Conservation (phyloP, 371 early-diverging fungal species). For the Actinomortierella wolfii region DNA sequence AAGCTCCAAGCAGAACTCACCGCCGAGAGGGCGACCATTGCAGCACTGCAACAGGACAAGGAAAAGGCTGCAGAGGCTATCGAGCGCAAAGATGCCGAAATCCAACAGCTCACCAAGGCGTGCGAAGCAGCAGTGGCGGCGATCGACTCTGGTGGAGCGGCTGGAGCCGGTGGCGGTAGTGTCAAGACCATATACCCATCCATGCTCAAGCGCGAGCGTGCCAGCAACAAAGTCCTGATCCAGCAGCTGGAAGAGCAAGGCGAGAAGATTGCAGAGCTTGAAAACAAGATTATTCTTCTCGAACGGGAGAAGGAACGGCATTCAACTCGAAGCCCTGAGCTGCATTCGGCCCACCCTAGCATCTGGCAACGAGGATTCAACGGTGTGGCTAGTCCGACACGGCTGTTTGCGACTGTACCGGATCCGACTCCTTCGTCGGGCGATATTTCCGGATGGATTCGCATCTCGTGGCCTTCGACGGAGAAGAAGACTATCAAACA, state of each 20-base stretch:
- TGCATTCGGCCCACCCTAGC: constrained; percentile 19
- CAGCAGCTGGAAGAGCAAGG: constrained; percentile 46
- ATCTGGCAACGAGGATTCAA: constrained; percentile 15
- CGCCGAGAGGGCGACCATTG: constrained; percentile 12
- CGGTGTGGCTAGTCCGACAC: constrained; percentile 23
- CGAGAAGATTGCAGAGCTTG: constrained; percentile 43
- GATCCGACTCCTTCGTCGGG: neutral
- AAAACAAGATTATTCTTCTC: constrained; percentile 25
- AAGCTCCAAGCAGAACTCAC: constrained; percentile 29
- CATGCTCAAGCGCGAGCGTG: constrained; percentile 43
- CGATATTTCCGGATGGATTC: constrained; percentile 42
- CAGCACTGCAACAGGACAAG: constrained; percentile 9
- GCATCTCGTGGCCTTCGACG: constrained; percentile 33
- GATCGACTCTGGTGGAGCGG: constrained; percentile 21
- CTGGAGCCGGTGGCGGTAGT: constrained; percentile 20
- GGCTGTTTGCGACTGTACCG: constrained; percentile 13
- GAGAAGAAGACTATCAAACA: constrained; percentile 31
- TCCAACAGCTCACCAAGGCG: constrained; percentile 33
- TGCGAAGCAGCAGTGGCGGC: constrained; percentile 38
- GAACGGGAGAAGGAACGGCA: constrained; percentile 37
- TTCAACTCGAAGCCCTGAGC: constrained; percentile 27
- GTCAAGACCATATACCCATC: constrained; percentile 43
- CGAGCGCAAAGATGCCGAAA: constrained; percentile 23
- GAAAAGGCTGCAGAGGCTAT: constrained; percentile 23
- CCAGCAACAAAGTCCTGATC: constrained; percentile 41